These are phyloP conservation scores for Gossypium rotundifolium DNA, from an alignment of 345 rosid genomes.

Conservation along the genomic window DNA sequence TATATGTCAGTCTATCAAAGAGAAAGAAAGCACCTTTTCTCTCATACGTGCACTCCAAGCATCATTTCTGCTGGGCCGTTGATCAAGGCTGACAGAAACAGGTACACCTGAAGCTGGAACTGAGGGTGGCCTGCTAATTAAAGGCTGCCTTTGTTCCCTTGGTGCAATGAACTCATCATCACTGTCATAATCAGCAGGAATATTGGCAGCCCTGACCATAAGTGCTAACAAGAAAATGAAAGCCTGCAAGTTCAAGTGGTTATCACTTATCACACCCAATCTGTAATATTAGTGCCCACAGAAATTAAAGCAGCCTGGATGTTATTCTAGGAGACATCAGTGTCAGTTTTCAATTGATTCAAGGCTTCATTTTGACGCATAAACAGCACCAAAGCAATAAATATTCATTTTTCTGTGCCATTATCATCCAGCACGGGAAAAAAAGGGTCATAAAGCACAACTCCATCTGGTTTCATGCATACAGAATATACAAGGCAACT, in stretches of 20 bases:
- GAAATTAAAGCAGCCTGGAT: background rate
- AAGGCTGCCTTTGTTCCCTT: conserved; percentile 83
- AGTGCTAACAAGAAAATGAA: conserved; percentile 77
- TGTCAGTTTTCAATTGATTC: background rate
- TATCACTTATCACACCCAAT: conserved; percentile 10
- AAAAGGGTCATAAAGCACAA: background rate
- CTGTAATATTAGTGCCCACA: background rate
- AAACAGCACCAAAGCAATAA: background rate
- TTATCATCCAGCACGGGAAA: background rate
- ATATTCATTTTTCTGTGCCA: background rate
- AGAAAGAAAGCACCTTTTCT: conserved; percentile 63
- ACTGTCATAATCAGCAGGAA: conserved; percentile 82
- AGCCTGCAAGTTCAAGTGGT: conserved; percentile 48
- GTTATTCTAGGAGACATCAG: background rate
- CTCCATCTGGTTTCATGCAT: background rate
- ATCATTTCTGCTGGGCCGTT: conserved; percentile 89
- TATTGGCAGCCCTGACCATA: conserved; percentile 69
- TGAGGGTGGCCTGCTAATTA: conserved; percentile 55
- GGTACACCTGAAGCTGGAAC: conserved; percentile 74
- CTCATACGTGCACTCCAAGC: conserved; percentile 99
- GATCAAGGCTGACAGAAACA: conserved; percentile 70
- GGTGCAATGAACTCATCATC: conserved; percentile 78
- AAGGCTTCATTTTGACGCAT: background rate
- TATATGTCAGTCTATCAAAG: background rate
- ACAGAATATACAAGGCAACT: background rate